These are phyloP conservation scores for Atalantia buxifolia DNA, from an alignment of 345 rosid species.

Conservation along the genomic window DNA sequence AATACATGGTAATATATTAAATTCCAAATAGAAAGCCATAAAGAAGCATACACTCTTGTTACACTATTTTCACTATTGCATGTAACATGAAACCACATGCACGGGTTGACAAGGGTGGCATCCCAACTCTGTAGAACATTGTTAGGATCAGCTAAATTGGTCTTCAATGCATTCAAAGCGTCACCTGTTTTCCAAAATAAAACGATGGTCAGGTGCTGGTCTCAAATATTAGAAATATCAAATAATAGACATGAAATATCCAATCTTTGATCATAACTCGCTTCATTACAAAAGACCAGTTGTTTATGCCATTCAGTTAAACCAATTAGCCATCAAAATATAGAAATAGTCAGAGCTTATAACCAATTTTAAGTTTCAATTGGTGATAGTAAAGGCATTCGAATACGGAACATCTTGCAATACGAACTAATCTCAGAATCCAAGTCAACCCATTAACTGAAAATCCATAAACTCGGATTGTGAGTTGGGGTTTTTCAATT, in stretches of 20 bases:
- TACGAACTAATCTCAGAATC: neutral
- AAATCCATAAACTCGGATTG: neutral
- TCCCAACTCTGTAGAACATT: conserved; percentile 82
- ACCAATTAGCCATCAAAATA: neutral
- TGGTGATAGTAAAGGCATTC: neutral
- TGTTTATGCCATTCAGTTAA: neutral
- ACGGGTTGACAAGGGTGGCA: conserved; percentile 67
- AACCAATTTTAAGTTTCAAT: neutral
- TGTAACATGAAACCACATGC: conserved; percentile 83
- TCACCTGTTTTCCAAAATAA: conserved; percentile 51
- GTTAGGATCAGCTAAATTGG: conserved; percentile 64
- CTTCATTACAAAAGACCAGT: neutral
- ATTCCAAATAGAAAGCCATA: conserved; percentile 2
- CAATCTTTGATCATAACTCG: neutral
- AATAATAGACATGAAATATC: neutral
- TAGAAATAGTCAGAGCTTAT: neutral
- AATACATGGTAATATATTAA: neutral
- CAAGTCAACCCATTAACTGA: neutral
- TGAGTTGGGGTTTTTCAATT: neutral
- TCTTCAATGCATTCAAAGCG: conserved; percentile 74
- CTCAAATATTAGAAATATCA: neutral
- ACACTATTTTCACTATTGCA: conserved; percentile 66
- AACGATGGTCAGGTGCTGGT: neutral
- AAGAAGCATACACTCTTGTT: conserved; percentile 66
- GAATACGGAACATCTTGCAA: neutral